These are phyloP conservation scores for Amanita pseudoporphyria DNA, from an alignment of 768 basidiomycete genomes.

Conservation along the genomic window DNA sequence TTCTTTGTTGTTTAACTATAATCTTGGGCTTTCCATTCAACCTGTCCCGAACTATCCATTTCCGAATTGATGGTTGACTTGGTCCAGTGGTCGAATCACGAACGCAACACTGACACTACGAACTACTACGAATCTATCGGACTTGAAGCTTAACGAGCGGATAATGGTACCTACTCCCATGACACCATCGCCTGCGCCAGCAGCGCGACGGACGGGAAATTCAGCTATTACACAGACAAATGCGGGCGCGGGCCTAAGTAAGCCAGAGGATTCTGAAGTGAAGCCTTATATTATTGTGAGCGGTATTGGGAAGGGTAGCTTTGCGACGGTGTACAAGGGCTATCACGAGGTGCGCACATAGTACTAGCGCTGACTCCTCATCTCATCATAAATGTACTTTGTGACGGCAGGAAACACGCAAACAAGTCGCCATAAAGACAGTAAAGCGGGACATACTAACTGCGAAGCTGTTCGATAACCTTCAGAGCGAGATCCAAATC, in stretches of 20 bases:
- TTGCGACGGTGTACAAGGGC: constrained; percentile 93
- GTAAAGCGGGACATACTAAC: constrained; percentile 83
- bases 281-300: constrained; percentile 68
- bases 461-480: constrained; percentile 89
- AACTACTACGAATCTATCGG: too few relatives aligned
- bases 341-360: constrained; percentile 67
- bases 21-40: too few relatives aligned
- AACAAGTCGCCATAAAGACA: constrained; percentile 88
- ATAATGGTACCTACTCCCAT: neutral
- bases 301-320: constrained; percentile 85
- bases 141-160: too few relatives aligned
- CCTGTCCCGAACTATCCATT: too few relatives aligned
- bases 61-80: too few relatives aligned
- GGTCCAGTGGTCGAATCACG: too few relatives aligned
- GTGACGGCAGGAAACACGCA: constrained; percentile 53
- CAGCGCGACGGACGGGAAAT: constrained; percentile 5
- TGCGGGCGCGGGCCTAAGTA: neutral
- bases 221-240: constrained; percentile 6
- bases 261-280: constrained; percentile 55
- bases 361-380: neutral
- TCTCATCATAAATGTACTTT: too few relatives aligned
- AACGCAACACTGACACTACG: too few relatives aligned
- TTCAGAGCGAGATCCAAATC: constrained; percentile 97
- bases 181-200: neutral
- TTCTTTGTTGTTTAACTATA: too few relatives aligned